Percentiles rank a stretch among this genome's conserved stretches.
phyloP scores from a whole-genome alignment of 73 alveolate species.

The Paramecium tetraurelia region DNA sequence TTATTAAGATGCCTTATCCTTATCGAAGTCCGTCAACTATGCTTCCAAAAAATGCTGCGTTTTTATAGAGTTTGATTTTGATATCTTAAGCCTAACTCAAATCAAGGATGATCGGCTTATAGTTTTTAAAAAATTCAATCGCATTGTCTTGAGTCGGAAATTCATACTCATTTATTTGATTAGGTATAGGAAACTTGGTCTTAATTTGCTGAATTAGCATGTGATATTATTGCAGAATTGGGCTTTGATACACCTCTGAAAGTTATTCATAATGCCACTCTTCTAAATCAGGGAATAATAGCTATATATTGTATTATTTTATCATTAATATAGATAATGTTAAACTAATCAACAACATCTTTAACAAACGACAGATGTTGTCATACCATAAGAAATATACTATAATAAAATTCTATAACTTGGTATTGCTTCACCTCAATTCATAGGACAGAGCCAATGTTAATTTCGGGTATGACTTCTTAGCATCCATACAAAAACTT shows the following conservation, averaged over 20 bases:
- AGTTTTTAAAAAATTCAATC: neutral
- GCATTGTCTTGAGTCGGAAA: neutral
- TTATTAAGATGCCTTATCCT: constrained; percentile 20
- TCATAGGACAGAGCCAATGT: neutral
- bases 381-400: neutral
- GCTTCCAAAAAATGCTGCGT: neutral
- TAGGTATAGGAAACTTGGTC: neutral
- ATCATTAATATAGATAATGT: neutral
- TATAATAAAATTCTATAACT: neutral
- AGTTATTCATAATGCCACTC: neutral
- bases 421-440: neutral
- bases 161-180: neutral
- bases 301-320: neutral
- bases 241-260: neutral
- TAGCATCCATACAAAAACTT: neutral
- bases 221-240: neutral
- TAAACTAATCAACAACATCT: neutral
- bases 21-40: neutral
- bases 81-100: neutral
- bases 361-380: neutral
- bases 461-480: neutral
- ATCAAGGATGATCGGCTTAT: neutral
- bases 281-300: neutral
- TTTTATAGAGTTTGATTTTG: constrained; percentile 1
- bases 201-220: neutral